Conservation (phyloP, 2,329 filamentous ascomycete genomes). For the Colletotrichum tropicale region DNA sequence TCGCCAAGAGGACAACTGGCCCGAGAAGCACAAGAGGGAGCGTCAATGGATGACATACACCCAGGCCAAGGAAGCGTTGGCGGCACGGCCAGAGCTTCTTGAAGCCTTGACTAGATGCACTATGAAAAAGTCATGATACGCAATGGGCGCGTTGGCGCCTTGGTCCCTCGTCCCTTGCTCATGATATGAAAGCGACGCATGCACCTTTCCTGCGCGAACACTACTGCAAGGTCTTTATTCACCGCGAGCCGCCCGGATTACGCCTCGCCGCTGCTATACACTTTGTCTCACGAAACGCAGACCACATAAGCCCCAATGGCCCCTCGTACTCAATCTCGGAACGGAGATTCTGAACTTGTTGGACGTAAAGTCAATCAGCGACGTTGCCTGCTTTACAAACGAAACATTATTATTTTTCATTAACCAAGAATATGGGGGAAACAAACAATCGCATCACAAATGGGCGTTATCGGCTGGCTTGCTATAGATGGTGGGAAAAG, state of each 20-base stretch:
- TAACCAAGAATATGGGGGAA: slow-evolving; percentile 1
- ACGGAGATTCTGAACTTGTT: background rate
- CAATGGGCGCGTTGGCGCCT: background rate
- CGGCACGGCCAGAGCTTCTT: slow-evolving; percentile 81
- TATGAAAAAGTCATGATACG: slow-evolving; percentile 44
- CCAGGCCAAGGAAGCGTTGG: slow-evolving; percentile 79
- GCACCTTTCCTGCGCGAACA: background rate
- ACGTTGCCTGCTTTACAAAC: slow-evolving; percentile 10
- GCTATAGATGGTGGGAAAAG: slow-evolving; percentile 16
- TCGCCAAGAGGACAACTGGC: slow-evolving; percentile 86
- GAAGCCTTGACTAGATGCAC: slow-evolving; percentile 86
- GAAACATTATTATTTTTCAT: background rate
- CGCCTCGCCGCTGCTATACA: background rate
- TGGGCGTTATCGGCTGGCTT: slow-evolving; percentile 18
- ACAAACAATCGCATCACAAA: slow-evolving; percentile 14
- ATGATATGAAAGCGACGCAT: background rate
- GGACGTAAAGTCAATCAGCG: background rate
- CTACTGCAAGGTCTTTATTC: background rate
- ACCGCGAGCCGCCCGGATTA: background rate
- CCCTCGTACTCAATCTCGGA: background rate
- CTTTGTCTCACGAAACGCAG: background rate
- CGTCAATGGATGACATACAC: slow-evolving; percentile 88
- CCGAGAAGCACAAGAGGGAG: slow-evolving; percentile 89
- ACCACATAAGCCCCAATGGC: background rate
- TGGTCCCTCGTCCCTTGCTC: background rate